Evolutionary conservation across 2,329 filamentous ascomycete genomes (phyloP).

Genomic region (Fusarium albosuccineum): DNA sequence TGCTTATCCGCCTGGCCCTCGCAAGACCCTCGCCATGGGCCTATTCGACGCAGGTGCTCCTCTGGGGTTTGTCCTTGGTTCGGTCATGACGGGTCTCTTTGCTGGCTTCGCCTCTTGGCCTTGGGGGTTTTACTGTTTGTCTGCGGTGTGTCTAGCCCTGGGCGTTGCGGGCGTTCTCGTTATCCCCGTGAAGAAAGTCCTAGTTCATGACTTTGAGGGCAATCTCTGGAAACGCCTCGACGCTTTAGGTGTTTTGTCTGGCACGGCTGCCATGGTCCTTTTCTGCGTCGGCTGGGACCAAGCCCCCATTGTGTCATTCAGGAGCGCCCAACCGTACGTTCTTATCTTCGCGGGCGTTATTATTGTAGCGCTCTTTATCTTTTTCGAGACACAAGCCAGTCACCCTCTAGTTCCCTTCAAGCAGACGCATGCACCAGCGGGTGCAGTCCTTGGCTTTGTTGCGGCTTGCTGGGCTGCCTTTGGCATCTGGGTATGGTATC

Average conservation of each 20-base stretch:
- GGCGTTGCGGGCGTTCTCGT: conserved; percentile 40
- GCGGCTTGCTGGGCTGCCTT: conserved; percentile 40
- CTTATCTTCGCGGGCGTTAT: conserved; percentile 37
- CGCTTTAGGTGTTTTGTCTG: conserved; percentile 26
- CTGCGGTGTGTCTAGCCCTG: conserved; percentile 38
- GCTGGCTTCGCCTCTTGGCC: conserved; percentile 41
- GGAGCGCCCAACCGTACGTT: conserved; percentile 32
- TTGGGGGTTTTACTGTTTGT: conserved; percentile 43
- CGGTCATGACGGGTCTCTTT: conserved; percentile 43
- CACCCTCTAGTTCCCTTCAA: conserved; percentile 43
- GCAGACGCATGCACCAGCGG: conserved; percentile 35
- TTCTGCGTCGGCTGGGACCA: conserved; percentile 46
- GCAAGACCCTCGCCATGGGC: conserved; percentile 42
- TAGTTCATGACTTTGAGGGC: conserved; percentile 43
- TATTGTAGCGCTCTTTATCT: conserved; percentile 27
- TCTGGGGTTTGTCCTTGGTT: conserved; percentile 42
- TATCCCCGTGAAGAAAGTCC: conserved; percentile 34
- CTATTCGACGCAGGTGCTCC: conserved; percentile 43
- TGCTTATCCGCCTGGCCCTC: conserved; percentile 43
- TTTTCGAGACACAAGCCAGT: conserved; percentile 37
- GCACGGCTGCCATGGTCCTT: conserved; percentile 33
- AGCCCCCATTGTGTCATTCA: conserved; percentile 36
- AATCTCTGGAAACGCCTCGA: conserved; percentile 44
- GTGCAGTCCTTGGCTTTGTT: conserved; percentile 33
- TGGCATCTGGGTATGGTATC: conserved; percentile 46